These are phyloP conservation scores for Ajuga reptans DNA, from an alignment of 305 asterid species.

Conservation along the genomic window DNA sequence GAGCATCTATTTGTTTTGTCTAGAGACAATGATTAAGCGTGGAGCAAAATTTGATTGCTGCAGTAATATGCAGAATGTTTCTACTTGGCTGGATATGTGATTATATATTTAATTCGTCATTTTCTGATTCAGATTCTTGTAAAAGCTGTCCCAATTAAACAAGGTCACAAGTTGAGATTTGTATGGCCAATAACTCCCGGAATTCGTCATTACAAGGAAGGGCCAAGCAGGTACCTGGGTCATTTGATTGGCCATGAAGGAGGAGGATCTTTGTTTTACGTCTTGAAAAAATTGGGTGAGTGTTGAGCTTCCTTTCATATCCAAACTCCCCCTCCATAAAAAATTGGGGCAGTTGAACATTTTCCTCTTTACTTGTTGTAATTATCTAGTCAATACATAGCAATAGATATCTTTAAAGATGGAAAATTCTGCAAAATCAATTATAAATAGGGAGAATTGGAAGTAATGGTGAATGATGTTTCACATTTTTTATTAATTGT, in stretches of 20 bases:
- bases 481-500: not conserved
- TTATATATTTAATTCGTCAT: constrained; percentile 13
- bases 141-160: constrained; percentile 83
- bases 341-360: not conserved
- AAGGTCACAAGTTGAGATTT: constrained; percentile 83
- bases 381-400: not conserved
- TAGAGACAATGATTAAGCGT: not conserved
- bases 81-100: constrained; percentile 10
- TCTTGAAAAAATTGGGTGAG: constrained; percentile 90
- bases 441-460: not conserved
- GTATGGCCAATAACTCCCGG: constrained; percentile 87
- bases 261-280: constrained; percentile 88
- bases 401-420: not conserved
- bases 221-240: constrained; percentile 70
- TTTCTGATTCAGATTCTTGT: constrained; percentile 64
- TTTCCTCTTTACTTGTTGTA: not conserved
- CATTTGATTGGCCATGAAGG: constrained; percentile 99
- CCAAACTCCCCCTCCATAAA: constrained; percentile 7
- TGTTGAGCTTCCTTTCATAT: constrained; percentile 30
- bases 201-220: constrained; percentile 76
- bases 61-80: constrained; percentile 10
- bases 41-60: constrained; percentile 16
- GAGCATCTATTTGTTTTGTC: not conserved
- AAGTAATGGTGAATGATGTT: not conserved
- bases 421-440: not conserved